Base-by-base conservation (phyloP, 179 eudicot species). In the Gypsophila paniculata region DNA sequence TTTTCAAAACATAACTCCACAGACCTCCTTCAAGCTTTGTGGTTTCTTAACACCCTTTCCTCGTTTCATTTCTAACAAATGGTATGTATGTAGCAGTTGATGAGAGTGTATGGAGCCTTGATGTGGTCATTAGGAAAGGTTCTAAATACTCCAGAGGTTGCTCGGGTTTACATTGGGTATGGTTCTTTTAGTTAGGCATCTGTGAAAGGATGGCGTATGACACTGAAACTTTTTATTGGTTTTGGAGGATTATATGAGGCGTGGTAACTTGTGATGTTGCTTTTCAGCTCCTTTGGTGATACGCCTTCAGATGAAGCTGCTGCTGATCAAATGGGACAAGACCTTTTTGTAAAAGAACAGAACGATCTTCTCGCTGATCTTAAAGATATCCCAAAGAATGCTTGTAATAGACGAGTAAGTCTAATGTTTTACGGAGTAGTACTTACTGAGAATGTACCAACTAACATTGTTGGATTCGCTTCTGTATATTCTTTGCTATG, bases 121-220 rank as follows among this genome's bases (percentile, higher is more conserved):
- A 94, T 94, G 99, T 94, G 99, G 99, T 94, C 99, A 12, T 88
- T 94, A 29, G 97, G 99, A 22, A 94, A 94, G 78, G 93, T 94
- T 63, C 72, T 94, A 36, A 91, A 91, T 79, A 94, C 95, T 48
- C 99, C 99, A 15, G 99, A 94, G 80, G 99, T 94, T 48, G 75
- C 83, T 36, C 97, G 99, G 34, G 97, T 94, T 48, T 94, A 94
- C 77, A 86, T 94, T 62, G 99, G 99, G 99, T 94, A 86, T 57
- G 83, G 46, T 42, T 55, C 34, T 15, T 76, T 65, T n/a, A 49
- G 23, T 68, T 32, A 49, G n/a, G n/a, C n/a, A n/a, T n/a, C n/a
- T n/a, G n/a, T n/a, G n/a, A n/a, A n/a, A n/a, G n/a, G n/a, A n/a
- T n/a, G n/a, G n/a, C n/a, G n/a, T n/a, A n/a, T n/a, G n/a, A n/a